phyloP scores from a whole-genome alignment of 1,284 basidiomycete genomes.

The Leccinum pachyderme region DNA sequence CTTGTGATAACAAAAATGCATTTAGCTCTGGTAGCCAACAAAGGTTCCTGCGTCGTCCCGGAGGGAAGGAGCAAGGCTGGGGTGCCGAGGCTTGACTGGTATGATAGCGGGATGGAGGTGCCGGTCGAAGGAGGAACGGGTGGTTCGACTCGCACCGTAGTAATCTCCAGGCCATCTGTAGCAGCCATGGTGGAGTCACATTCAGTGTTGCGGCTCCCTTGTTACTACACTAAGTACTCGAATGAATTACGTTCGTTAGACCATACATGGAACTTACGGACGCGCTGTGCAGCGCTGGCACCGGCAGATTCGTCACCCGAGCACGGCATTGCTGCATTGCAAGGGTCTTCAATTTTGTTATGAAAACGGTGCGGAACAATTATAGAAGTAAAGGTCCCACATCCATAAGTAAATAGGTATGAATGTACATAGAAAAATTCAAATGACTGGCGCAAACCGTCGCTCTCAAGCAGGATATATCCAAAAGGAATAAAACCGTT shows the following conservation, averaged over 20 bases:
- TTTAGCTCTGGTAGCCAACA: conserved; percentile 65
- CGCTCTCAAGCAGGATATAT: conserved; percentile 1
- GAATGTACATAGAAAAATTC: conserved; percentile 12
- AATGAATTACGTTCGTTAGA: neutral
- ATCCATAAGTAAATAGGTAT: conserved; percentile 24
- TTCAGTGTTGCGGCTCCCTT: neutral
- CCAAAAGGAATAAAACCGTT: conserved; percentile 5
- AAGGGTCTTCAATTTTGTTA: too few relatives aligned
- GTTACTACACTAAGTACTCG: neutral
- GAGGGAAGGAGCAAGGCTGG: conserved; percentile 13
- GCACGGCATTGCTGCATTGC: too few relatives aligned
- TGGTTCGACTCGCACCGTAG: neutral
- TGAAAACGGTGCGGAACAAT: conserved; percentile 11
- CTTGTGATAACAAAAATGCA: conserved; percentile 63
- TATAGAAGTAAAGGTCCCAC: conserved; percentile 10
- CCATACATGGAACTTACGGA: neutral
- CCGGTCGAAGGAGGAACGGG: neutral
- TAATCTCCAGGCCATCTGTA: neutral
- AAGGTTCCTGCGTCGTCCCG: conserved; percentile 62
- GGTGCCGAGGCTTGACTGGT: conserved; percentile 6
- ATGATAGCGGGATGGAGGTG: conserved; percentile 2
- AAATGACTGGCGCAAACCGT: neutral
- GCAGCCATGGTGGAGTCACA: neutral
- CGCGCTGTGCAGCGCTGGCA: too few relatives aligned
- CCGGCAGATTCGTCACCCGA: too few relatives aligned